phyloP scores from a whole-genome alignment of 306 rosid genomes.

The Lathyrus tuberosus region DNA sequence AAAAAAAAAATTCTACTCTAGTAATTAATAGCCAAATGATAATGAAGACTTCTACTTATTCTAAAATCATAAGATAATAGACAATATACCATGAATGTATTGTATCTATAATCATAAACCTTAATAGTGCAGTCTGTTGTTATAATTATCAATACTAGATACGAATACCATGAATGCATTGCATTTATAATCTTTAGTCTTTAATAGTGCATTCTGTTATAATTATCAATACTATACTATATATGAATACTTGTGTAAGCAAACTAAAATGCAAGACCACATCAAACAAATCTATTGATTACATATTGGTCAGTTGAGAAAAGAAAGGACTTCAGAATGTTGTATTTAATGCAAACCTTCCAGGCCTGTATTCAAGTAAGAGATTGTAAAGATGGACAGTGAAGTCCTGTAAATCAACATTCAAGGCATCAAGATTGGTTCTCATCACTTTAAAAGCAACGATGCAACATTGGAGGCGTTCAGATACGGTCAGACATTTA shows the following conservation, averaged over 20 bases:
- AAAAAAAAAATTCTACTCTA: slow-evolving; percentile 4
- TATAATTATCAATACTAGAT: background rate
- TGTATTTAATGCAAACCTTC: slow-evolving; percentile 62
- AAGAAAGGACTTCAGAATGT: slow-evolving; percentile 11
- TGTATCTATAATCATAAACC: background rate
- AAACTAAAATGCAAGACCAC: slow-evolving; percentile 20
- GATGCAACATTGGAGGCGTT: slow-evolving; percentile 91
- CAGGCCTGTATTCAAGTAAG: slow-evolving; percentile 88
- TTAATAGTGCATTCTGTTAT: background rate
- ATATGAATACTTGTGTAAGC: slow-evolving; percentile 1
- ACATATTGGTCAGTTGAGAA: slow-evolving; percentile 17
- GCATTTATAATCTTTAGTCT: background rate
- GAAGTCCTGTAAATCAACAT: slow-evolving; percentile 92
- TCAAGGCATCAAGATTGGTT: slow-evolving; percentile 91
- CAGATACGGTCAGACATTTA: slow-evolving; percentile 70
- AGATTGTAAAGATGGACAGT: slow-evolving; percentile 89
- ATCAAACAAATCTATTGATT: slow-evolving; percentile 12
- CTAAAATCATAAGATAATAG: slow-evolving; percentile 13
- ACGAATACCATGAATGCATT: slow-evolving; percentile 3
- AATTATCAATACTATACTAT: slow-evolving; percentile 8
- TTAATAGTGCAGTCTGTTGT: background rate
- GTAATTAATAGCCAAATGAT: slow-evolving; percentile 9
- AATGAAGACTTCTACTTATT: slow-evolving; percentile 1
- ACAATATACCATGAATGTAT: background rate
- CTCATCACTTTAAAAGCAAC: slow-evolving; percentile 95